Evolutionary conservation across 2,329 filamentous ascomycete species (phyloP).

Genomic region (Esteya vermicola): DNA sequence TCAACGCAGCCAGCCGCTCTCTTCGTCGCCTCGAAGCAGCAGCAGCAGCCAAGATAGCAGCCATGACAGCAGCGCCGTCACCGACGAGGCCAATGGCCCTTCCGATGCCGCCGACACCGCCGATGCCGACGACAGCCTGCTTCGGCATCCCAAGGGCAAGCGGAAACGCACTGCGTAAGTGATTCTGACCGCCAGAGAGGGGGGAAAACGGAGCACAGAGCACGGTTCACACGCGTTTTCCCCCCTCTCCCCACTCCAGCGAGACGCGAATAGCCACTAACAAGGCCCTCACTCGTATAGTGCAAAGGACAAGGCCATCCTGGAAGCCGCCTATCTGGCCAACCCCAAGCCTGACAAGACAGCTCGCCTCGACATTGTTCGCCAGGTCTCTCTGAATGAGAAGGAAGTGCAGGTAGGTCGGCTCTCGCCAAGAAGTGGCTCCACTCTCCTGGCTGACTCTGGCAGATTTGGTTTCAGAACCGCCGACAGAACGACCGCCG

Average conservation of each 20-base stretch:
- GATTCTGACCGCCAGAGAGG: no score
- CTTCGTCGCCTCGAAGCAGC: slow-evolving; percentile 8
- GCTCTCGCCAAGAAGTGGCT: not conserved
- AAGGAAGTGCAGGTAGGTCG: slow-evolving; percentile 84
- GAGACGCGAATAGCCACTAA: not conserved
- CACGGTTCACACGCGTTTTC: no score
- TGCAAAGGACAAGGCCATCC: slow-evolving; percentile 74
- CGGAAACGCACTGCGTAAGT: slow-evolving; percentile 50
- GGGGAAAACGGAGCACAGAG: no score
- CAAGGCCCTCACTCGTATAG: no score
- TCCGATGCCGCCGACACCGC: no score
- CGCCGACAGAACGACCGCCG: slow-evolving; percentile 83
- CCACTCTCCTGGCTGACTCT: not conserved
- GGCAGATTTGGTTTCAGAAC: slow-evolving; percentile 95
- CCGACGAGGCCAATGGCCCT: slow-evolving; percentile 6
- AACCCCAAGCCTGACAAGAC: slow-evolving; percentile 89
- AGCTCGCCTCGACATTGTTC: slow-evolving; percentile 70
- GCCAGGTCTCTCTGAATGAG: slow-evolving; percentile 76
- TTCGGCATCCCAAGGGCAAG: slow-evolving; percentile 42
- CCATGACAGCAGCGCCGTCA: slow-evolving; percentile 1
- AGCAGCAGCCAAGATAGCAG: slow-evolving; percentile 2
- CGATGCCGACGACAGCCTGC: slow-evolving; percentile 4
- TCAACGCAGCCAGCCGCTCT: slow-evolving; percentile 1
- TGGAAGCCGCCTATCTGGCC: slow-evolving; percentile 70
- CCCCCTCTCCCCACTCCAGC: not conserved